Evolutionary conservation across 176 grass and related monocot species (phyloP), one percentile per base, ranked within the genome.

Genomic region (Secale cereale): DNA sequence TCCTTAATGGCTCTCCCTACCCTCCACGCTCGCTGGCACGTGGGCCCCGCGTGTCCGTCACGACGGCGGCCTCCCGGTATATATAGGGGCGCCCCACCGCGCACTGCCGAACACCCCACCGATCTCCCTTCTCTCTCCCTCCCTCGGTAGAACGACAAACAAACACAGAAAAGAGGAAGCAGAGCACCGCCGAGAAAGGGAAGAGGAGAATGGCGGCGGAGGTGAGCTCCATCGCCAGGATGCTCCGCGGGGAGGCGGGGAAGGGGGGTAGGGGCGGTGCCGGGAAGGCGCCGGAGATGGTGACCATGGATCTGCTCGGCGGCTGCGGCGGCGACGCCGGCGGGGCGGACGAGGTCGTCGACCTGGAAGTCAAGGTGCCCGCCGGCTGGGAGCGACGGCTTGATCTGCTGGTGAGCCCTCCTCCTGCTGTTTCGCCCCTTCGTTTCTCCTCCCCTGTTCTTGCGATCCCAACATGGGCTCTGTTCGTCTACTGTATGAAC

Each of bases 281-380:
- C 0, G 32, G 33, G 3, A 20, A 36, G 59, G 3, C 68, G 80
- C 22, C 68, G 87, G 90, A 92, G 87, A 76, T 92, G n/a, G 87
- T 92, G 70, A 92, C 87, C 15, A 89, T 89, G 91, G 87, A 92
- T 71, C 85, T 92, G 45, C 91, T 92, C 3, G 84, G 87, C 62
- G 81, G 84, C 2, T 86, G 84, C 26, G 87, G 82, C 79, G 45
- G 79, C 63, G 84, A 45, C 65, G 29, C 9, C n/a, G 77, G 30
- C 1, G 26, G 43, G 4, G 70, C 81, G 17, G 84, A 89, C 39
- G 87, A 83, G 64, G 86, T 85, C 41, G 80, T 92, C 4, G 91
- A 89, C 81, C 91, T 92, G 23, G 87, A 92, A 31, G 74, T 89
- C 69, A 60, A 86, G 81, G 91, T 89, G 40, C 91, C 84, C 12